phyloP scores from a whole-genome alignment of 1,284 basidiomycete species.

The Malassezia brasiliensis region DNA sequence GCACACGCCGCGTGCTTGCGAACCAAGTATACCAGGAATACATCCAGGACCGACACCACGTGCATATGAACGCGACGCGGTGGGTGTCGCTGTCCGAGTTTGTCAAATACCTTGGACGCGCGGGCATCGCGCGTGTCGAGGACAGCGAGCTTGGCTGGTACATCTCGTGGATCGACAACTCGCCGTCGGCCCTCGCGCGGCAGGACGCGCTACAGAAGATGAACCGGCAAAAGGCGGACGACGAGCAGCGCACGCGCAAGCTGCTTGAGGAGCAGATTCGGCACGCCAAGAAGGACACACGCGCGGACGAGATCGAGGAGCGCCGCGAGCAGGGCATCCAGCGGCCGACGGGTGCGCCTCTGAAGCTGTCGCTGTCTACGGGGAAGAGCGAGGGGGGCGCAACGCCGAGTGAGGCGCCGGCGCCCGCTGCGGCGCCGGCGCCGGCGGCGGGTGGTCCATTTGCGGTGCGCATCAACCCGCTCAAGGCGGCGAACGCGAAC shows the following conservation, averaged over 20 bases:
- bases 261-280: conserved; percentile 90
- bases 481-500: conserved; percentile 5
- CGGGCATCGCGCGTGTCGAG: conserved; percentile 81
- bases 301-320: conserved; percentile 14
- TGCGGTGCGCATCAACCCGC: conserved; percentile 12
- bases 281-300: conserved; percentile 56
- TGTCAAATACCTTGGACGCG: conserved; percentile 75
- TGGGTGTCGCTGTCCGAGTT: conserved; percentile 97
- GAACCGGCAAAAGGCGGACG: conserved; percentile 78
- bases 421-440: neutral
- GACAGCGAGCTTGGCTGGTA: conserved; percentile 98
- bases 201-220: conserved; percentile 86
- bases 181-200: conserved; percentile 81
- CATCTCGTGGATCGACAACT: conserved; percentile 91
- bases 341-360: conserved; percentile 19
- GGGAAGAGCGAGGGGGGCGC: neutral
- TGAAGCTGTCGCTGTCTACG: conserved; percentile 25
- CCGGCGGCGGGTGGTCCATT: neutral
- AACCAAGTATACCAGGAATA: conserved; percentile 98
- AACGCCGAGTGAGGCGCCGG: neutral
- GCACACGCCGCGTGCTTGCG: conserved; percentile 52
- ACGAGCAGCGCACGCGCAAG: conserved; percentile 83
- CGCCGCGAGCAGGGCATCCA: conserved; percentile 21
- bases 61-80: conserved; percentile 96
- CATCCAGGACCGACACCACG: conserved; percentile 84